Conservation (phyloP, 768 basidiomycete genomes). For the Auriscalpium vulgare region DNA sequence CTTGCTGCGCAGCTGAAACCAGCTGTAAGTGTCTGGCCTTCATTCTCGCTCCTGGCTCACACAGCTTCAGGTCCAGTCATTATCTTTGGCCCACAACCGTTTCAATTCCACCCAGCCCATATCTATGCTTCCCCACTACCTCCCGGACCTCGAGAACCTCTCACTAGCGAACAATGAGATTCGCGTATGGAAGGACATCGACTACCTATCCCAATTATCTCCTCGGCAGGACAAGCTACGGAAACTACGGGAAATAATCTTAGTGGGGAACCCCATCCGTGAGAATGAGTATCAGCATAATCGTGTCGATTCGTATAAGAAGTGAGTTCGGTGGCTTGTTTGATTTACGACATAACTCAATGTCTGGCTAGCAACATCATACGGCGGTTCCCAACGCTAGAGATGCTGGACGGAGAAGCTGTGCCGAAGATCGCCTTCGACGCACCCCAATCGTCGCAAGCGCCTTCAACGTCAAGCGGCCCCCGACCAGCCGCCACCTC, state of each 20-base stretch:
- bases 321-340: slow-evolving; percentile 33
- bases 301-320: slow-evolving; percentile 56
- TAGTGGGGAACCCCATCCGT: slow-evolving; percentile 70
- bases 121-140: slow-evolving; percentile 54
- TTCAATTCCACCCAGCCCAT: slow-evolving; percentile 53
- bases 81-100: slow-evolving; percentile 80
- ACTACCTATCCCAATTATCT: slow-evolving; percentile 54
- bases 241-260: slow-evolving; percentile 62
- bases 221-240: slow-evolving; percentile 50
- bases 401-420: slow-evolving; percentile 77
- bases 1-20: slow-evolving; percentile 74
- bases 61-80: slow-evolving; percentile 52
- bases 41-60: neutral
- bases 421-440: slow-evolving; percentile 79
- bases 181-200: slow-evolving; percentile 60
- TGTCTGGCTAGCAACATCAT: slow-evolving; percentile 56
- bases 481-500: slow-evolving; percentile 49
- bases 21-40: slow-evolving; percentile 35
- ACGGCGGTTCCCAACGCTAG: slow-evolving; percentile 72
- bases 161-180: slow-evolving; percentile 76
- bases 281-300: slow-evolving; percentile 50
- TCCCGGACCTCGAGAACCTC: slow-evolving; percentile 74
- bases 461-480: slow-evolving; percentile 27
- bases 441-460: slow-evolving; percentile 45
- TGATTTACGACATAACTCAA: neutral